Percentiles rank a stretch among this genome's conserved stretches.
phyloP scores from a whole-genome alignment of 192 early-diverging fungal species.

The Nowakowskiella sp. region DNA sequence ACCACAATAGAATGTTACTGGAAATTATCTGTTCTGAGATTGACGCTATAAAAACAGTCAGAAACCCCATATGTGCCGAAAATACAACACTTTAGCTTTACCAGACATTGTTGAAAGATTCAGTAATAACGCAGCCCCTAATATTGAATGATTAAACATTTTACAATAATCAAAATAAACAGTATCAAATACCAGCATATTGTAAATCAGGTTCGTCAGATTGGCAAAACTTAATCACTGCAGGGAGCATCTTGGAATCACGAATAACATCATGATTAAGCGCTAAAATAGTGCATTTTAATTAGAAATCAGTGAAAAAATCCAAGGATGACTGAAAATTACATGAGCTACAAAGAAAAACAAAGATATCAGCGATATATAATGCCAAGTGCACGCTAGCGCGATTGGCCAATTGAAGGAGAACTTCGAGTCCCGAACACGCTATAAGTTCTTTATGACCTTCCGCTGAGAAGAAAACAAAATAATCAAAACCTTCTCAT shows the following conservation, averaged over 20 bases:
- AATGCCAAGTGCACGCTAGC: conserved; percentile 32
- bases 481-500: conserved; percentile 9
- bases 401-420: conserved; percentile 25
- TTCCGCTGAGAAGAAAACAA: conserved; percentile 15
- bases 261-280: conserved; percentile 15
- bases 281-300: conserved; percentile 5
- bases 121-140: conserved; percentile 35
- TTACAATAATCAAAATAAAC: too few relatives aligned
- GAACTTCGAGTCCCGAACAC: conserved; percentile 21
- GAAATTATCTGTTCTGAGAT: too few relatives aligned
- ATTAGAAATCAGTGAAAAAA: background rate
- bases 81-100: too few relatives aligned
- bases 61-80: background rate
- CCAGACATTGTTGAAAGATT: conserved; percentile 42
- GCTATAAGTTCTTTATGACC: conserved; percentile 30
- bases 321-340: background rate
- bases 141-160: too few relatives aligned
- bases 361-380: conserved; percentile 48
- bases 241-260: conserved; percentile 19
- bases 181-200: conserved; percentile 46
- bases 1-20: background rate
- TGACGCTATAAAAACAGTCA: too few relatives aligned
- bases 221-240: conserved; percentile 37
- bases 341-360: conserved; percentile 32
- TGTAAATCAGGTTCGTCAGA: conserved; percentile 37